These are phyloP conservation scores for Carnegiea gigantea DNA, from an alignment of 179 eudicot species.

Conservation along the genomic window DNA sequence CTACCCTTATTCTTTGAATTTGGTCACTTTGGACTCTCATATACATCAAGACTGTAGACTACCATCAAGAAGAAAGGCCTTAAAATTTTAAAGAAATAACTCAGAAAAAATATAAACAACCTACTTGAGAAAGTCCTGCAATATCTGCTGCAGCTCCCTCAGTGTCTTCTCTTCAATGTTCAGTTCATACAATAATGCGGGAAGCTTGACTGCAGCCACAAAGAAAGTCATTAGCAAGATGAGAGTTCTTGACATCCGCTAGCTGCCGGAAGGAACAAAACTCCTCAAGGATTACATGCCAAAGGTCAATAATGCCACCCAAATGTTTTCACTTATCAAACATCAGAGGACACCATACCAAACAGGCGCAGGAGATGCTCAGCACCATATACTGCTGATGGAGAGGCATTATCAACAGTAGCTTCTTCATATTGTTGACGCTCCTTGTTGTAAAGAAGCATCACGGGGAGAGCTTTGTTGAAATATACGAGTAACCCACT, in stretches of 20 bases:
- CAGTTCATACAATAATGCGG: constrained; percentile 47
- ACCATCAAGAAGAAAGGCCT: neutral
- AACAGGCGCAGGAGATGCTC: constrained; percentile 87
- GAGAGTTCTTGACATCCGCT: neutral
- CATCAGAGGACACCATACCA: constrained; percentile 48
- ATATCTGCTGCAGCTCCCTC: constrained; percentile 48
- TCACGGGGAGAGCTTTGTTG: constrained; percentile 69
- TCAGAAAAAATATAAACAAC: neutral
- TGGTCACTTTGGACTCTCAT: too few relatives aligned
- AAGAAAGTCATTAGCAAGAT: neutral
- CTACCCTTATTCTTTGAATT: too few relatives aligned
- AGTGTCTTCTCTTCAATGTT: constrained; percentile 58
- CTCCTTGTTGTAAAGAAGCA: constrained; percentile 71
- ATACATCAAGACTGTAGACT: too few relatives aligned
- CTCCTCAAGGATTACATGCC: neutral
- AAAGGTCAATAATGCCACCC: neutral
- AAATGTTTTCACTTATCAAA: constrained; percentile 6
- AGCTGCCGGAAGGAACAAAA: neutral
- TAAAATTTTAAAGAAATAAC: neutral
- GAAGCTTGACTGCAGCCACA: constrained; percentile 67
- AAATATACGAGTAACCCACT: constrained; percentile 69
- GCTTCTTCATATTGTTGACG: constrained; percentile 65
- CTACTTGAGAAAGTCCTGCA: constrained; percentile 67
- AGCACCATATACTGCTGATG: constrained; percentile 75
- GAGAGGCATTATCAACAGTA: constrained; percentile 41